Conservation (phyloP, 2,329 filamentous ascomycete genomes). For the Sordariomycetes sp. region DNA sequence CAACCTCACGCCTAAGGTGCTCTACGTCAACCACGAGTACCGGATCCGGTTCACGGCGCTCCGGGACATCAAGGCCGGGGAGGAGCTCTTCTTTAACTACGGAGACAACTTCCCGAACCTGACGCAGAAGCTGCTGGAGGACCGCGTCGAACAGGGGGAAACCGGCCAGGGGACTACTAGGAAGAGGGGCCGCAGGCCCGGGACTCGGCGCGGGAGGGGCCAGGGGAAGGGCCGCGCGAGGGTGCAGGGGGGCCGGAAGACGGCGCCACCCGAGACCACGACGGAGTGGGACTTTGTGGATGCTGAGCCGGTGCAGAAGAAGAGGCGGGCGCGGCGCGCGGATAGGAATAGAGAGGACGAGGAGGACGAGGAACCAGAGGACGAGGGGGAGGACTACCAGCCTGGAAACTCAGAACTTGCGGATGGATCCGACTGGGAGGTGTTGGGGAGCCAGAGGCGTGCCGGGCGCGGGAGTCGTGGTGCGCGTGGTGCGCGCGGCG, state of each 20-base stretch:
- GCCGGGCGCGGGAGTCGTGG: background rate
- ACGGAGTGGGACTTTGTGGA: slow-evolving; percentile 1
- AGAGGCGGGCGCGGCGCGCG: background rate
- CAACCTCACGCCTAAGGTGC: slow-evolving; percentile 49
- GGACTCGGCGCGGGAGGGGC: background rate
- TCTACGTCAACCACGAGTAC: slow-evolving; percentile 63
- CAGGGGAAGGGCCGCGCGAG: background rate
- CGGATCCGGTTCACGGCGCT: slow-evolving; percentile 63
- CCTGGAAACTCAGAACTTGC: background rate
- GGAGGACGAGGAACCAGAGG: slow-evolving; percentile 6
- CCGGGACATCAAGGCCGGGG: slow-evolving; percentile 53
- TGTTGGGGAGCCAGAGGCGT: background rate
- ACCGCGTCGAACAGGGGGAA: slow-evolving; percentile 6
- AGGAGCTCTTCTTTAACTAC: slow-evolving; percentile 76
- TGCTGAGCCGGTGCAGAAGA: background rate
- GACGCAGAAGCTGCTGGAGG: slow-evolving; percentile 27
- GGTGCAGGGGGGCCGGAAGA: background rate
- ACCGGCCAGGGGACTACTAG: background rate
- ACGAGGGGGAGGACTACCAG: background rate
- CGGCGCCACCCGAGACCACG: background rate
- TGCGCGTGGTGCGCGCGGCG: background rate
- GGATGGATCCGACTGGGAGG: background rate
- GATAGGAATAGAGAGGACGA: background rate
- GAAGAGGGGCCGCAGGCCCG: background rate
- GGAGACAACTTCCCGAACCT: slow-evolving; percentile 54